A percentile compares a stretch with the other conserved stretches of the same genome.
Conservation (phyloP, 2,329 filamentous ascomycete genomes). For the Cadophora luteo-olivacea region DNA sequence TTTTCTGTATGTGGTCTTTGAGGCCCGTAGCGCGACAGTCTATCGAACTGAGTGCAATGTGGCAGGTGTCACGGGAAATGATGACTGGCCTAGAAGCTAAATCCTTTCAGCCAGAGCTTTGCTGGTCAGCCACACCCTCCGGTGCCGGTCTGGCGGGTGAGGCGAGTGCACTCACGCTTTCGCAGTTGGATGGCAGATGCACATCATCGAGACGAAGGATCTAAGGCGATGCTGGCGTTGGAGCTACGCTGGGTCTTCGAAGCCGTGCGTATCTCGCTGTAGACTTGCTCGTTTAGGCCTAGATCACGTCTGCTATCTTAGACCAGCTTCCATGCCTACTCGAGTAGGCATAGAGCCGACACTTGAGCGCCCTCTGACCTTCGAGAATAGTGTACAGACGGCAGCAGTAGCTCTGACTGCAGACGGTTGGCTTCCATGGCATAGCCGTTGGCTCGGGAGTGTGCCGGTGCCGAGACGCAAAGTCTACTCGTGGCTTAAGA, state of each 20-base stretch:
- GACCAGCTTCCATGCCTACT: neutral
- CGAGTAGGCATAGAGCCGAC: neutral
- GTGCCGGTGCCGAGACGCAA: neutral
- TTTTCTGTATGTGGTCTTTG: conserved; percentile 14
- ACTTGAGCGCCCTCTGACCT: neutral
- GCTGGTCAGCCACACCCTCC: conserved; percentile 11
- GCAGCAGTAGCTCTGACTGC: neutral
- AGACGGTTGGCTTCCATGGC: neutral
- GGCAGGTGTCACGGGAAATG: conserved; percentile 18
- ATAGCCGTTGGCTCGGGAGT: neutral
- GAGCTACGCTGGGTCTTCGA: neutral
- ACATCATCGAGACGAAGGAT: conserved; percentile 20
- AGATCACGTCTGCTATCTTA: neutral
- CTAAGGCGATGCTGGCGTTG: neutral
- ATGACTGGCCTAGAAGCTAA: neutral
- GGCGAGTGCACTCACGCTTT: neutral
- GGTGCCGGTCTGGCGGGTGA: neutral
- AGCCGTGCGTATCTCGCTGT: neutral
- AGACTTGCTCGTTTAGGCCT: conserved; percentile 7
- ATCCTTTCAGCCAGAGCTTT: neutral
- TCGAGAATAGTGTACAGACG: neutral
- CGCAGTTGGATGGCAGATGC: conserved; percentile 22
- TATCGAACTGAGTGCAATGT: conserved; percentile 16
- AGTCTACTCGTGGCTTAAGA: neutral
- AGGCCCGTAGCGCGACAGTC: conserved; percentile 12